A percentile compares a stretch with the other conserved stretches of the same genome.
Conservation (phyloP, 805 yeast genomes). For the Debaryomyces castellii region DNA sequence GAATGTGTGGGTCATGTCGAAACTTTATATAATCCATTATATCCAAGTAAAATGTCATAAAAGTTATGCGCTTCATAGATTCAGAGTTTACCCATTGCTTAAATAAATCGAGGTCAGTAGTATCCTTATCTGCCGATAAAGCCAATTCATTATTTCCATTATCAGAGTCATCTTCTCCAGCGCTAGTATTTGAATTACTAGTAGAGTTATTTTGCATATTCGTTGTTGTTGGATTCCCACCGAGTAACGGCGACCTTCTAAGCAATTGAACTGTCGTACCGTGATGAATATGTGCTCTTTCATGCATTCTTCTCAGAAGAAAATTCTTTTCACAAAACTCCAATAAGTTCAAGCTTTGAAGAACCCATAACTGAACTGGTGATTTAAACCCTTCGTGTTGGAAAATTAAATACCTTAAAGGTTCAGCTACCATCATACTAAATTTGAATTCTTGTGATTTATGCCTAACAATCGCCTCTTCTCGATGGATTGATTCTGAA, state of each 20-base stretch:
- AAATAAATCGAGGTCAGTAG: conserved; percentile 36
- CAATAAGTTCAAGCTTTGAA: conserved; percentile 70
- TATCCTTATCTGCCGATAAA: conserved; percentile 11
- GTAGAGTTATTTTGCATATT: conserved; percentile 18
- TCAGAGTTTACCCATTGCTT: conserved; percentile 81
- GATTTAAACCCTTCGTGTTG: conserved; percentile 71
- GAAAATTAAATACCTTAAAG: conserved; percentile 70
- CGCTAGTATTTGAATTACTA: conserved; percentile 27
- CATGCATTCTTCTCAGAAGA: conserved; percentile 68
- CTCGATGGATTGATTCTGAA: conserved; percentile 13
- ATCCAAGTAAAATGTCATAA: conserved; percentile 80
- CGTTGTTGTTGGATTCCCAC: conserved; percentile 58
- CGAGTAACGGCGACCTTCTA: conserved; percentile 72
- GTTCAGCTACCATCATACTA: conserved; percentile 48
- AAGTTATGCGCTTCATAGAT: conserved; percentile 72
- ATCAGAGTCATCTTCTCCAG: conserved; percentile 36
- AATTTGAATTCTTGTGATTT: conserved; percentile 38
- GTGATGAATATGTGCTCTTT: conserved; percentile 81
- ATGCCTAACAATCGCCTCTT: conserved; percentile 6
- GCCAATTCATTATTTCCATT: conserved; percentile 10
- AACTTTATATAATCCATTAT: conserved; percentile 75
- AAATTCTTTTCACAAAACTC: conserved; percentile 80
- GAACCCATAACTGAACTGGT: conserved; percentile 73
- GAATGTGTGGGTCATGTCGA: conserved; percentile 60
- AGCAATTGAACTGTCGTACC: conserved; percentile 81